phyloP scores from a whole-genome alignment of 345 rosid species.

The Moringa oleifera region DNA sequence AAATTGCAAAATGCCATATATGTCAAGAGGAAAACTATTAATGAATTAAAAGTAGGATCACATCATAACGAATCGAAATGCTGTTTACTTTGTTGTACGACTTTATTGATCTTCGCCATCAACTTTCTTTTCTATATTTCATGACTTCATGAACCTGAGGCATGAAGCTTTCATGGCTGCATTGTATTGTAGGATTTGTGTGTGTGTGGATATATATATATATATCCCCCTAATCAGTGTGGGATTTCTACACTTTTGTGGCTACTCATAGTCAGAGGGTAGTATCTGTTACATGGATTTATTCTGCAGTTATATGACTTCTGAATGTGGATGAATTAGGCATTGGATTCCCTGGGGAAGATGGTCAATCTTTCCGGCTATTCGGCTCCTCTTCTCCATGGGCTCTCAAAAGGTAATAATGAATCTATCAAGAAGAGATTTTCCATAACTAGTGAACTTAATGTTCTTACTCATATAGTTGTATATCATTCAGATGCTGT shows the following conservation, averaged over 20 bases:
- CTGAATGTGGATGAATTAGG: slow-evolving; percentile 43
- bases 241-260: background rate
- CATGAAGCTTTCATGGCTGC: background rate
- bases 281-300: background rate
- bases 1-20: background rate
- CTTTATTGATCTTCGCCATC: background rate
- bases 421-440: background rate
- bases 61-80: background rate
- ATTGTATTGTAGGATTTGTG: too few species aligned
- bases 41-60: too few species aligned
- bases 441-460: background rate
- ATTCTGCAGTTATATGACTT: background rate
- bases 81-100: too few species aligned
- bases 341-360: slow-evolving; percentile 46
- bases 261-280: background rate
- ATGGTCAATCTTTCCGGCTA: slow-evolving; percentile 29
- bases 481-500: background rate
- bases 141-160: background rate
- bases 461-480: background rate
- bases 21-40: background rate
- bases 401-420: slow-evolving; percentile 70
- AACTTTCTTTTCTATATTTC: background rate
- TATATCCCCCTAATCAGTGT: too few species aligned
- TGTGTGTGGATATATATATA: too few species aligned
- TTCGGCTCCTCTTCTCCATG: slow-evolving; percentile 61